Percentiles rank a stretch among this genome's conserved stretches.
phyloP scores from a whole-genome alignment of 768 basidiomycete species.

The Leccinum truebloodii region DNA sequence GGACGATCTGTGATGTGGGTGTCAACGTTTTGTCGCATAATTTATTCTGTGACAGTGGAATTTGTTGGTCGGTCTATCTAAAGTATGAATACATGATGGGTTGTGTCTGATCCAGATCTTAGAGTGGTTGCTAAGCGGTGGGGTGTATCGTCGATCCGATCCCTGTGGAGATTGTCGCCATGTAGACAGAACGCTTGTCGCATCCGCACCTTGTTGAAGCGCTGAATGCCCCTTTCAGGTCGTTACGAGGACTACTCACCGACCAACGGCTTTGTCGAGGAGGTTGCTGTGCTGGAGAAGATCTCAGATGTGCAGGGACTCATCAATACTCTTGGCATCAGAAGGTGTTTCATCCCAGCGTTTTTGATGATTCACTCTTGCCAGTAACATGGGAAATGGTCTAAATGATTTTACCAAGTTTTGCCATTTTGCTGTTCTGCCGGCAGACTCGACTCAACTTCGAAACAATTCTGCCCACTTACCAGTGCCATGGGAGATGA shows the following conservation, averaged over 20 bases:
- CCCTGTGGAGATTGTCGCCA: neutral
- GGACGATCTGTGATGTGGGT: conserved; percentile 3
- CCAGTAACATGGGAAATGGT: neutral
- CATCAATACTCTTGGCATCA: neutral
- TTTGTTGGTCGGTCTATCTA: conserved; percentile 10
- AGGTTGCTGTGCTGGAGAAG: too few species aligned
- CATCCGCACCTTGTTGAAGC: too few species aligned
- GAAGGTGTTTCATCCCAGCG: neutral
- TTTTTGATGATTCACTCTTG: neutral
- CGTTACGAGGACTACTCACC: too few species aligned
- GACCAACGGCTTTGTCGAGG: too few species aligned
- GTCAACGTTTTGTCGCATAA: neutral
- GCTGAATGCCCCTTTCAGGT: too few species aligned
- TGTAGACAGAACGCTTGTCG: neutral
- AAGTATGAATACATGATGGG: conserved; percentile 10
- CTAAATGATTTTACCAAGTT: too few species aligned
- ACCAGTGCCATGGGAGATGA: too few species aligned
- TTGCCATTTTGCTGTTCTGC: too few species aligned
- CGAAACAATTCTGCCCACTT: too few species aligned
- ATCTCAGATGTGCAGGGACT: too few species aligned
- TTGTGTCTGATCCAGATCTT: conserved; percentile 12
- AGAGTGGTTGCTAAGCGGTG: neutral
- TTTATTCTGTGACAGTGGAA: conserved; percentile 1
- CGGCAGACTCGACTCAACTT: too few species aligned
- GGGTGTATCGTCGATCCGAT: neutral